Evolutionary conservation across 345 rosid species (phyloP).

Genomic region (Geranium rotundifolium): DNA sequence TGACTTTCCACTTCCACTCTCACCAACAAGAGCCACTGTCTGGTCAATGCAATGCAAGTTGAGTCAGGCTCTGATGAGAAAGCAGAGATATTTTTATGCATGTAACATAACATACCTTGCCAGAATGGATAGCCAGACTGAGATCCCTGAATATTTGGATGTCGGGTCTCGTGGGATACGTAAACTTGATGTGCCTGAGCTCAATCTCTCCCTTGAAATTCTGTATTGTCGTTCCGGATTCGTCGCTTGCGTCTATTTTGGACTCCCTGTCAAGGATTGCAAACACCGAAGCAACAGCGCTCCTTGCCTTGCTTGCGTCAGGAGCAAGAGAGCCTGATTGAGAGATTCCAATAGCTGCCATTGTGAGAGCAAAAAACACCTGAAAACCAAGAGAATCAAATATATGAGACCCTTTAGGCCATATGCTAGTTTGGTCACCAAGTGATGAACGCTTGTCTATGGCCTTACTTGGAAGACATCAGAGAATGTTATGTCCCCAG

Average conservation of each 20-base stretch:
- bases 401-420: too few species aligned
- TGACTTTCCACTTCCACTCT: conserved; percentile 73
- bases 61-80: neutral
- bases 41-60: conserved; percentile 9
- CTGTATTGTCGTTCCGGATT: conserved; percentile 37
- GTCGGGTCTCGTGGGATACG: conserved; percentile 63
- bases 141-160: conserved; percentile 51
- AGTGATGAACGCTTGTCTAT: neutral
- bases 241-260: conserved; percentile 44
- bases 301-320: conserved; percentile 42
- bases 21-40: conserved; percentile 74
- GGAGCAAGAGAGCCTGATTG: conserved; percentile 50
- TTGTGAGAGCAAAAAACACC: conserved; percentile 62
- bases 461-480: conserved; percentile 49
- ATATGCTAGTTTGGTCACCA: neutral
- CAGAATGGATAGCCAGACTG: conserved; percentile 41
- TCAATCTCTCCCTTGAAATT: conserved; percentile 52
- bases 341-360: conserved; percentile 44
- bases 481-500: conserved; percentile 34
- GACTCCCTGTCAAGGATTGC: conserved; percentile 50
- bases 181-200: conserved; percentile 43
- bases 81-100: neutral
- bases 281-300: conserved; percentile 56
- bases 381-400: conserved; percentile 6
- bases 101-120: conserved; percentile 33